These are phyloP conservation scores for Evansstolkia leycettana DNA, from an alignment of 495 filamentous ascomycete genomes.

Conservation along the genomic window DNA sequence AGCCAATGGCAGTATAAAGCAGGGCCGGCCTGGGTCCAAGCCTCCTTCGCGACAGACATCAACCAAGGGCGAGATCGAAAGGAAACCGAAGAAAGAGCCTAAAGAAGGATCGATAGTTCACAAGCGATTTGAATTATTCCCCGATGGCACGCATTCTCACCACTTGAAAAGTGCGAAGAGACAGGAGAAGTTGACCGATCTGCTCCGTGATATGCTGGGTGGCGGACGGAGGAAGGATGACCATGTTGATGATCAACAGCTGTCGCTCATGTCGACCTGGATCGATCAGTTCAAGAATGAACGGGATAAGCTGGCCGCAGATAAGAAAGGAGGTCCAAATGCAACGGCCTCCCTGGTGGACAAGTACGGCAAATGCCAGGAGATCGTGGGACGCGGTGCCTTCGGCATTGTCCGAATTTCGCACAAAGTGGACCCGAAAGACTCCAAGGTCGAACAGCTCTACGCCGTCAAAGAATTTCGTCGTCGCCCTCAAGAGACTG, in stretches of 20 bases:
- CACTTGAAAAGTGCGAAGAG: constrained; percentile 74
- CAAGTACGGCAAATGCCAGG: constrained; percentile 98
- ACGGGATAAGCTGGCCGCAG: constrained; percentile 59
- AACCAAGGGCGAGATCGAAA: constrained; percentile 24
- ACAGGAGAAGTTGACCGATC: constrained; percentile 90
- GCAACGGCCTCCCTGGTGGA: constrained; percentile 76
- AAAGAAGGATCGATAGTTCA: constrained; percentile 29
- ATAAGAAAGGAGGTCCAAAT: constrained; percentile 67
- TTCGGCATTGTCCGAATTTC: constrained; percentile 97
- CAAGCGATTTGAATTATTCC: constrained; percentile 46
- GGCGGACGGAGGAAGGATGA: constrained; percentile 58
- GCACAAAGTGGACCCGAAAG: constrained; percentile 82
- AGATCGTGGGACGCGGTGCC: constrained; percentile 92
- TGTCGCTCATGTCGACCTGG: constrained; percentile 92
- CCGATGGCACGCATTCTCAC: constrained; percentile 63
- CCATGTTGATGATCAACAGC: constrained; percentile 59
- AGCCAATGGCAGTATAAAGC: constrained; percentile 19
- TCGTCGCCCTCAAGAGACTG: constrained; percentile 80
- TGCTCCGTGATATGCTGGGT: constrained; percentile 74
- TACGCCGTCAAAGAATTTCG: constrained; percentile 99
- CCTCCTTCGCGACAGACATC: constrained; percentile 32
- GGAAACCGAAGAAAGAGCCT: constrained; percentile 29
- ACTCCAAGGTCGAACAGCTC: constrained; percentile 73
- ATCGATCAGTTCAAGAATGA: constrained; percentile 87
- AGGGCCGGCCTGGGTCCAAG: constrained; percentile 24